Conservation (phyloP, 2,329 filamentous ascomycete species). For the Periconia sp. region DNA sequence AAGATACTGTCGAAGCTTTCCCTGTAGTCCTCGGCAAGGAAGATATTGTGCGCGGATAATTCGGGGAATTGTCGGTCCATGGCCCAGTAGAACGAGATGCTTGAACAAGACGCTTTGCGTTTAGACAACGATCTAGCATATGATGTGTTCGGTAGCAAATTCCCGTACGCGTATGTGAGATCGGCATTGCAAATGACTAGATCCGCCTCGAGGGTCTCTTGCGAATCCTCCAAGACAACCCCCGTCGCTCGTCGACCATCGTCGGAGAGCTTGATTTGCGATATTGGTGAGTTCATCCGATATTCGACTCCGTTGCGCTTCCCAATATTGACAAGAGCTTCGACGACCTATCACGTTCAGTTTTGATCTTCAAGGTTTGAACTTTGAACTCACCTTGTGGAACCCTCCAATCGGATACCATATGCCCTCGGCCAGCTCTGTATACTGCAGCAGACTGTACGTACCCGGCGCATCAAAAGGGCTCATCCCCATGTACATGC, state of each 20-base stretch:
- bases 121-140: constrained; percentile 48
- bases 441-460: constrained; percentile 73
- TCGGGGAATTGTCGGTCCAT: constrained; percentile 62
- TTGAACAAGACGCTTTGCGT: constrained; percentile 66
- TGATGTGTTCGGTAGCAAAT: constrained; percentile 61
- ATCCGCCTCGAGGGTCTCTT: constrained; percentile 63
- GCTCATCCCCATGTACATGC: constrained; percentile 83
- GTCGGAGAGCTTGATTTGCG: constrained; percentile 55
- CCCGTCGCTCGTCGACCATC: constrained; percentile 60
- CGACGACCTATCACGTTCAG: constrained; percentile 48
- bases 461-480: constrained; percentile 76
- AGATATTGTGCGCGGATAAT: constrained; percentile 73
- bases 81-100: constrained; percentile 77
- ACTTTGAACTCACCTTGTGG: constrained; percentile 53
- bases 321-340: constrained; percentile 65
- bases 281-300: constrained; percentile 60
- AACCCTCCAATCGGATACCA: constrained; percentile 76
- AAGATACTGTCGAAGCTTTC: constrained; percentile 78
- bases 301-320: constrained; percentile 64
- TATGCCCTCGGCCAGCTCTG: constrained; percentile 74
- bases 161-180: constrained; percentile 72
- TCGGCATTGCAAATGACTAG: constrained; percentile 73
- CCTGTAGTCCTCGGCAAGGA: constrained; percentile 71
- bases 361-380: not conserved
- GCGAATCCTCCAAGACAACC: constrained; percentile 59